Percentiles rank a stretch among this genome's conserved stretches.
Evolutionary conservation across 2,329 filamentous ascomycete genomes (phyloP).

Genomic region (Nemania sp.): DNA sequence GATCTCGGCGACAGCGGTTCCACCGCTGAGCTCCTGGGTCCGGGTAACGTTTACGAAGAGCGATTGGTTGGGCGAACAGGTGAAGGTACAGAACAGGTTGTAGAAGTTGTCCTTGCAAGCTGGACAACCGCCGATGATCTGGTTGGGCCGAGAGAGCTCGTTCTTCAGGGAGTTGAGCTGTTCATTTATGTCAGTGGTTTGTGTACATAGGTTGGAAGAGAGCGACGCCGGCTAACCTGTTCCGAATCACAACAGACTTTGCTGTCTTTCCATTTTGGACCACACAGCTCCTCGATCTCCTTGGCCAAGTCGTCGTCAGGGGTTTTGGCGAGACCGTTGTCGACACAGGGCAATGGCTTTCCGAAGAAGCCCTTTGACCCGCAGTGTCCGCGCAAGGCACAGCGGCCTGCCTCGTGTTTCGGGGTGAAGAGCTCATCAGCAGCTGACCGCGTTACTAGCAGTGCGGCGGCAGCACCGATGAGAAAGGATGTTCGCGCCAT

Average conservation of each 20-base stretch:
- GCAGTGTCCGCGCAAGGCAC: constrained; percentile 88
- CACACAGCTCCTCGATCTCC: constrained; percentile 83
- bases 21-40: constrained; percentile 63
- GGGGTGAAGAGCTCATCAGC: constrained; percentile 48
- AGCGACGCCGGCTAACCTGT: constrained; percentile 58
- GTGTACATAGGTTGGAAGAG: neutral
- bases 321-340: constrained; percentile 80
- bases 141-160: constrained; percentile 84
- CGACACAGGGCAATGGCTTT: constrained; percentile 85
- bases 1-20: constrained; percentile 75
- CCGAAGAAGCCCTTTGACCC: constrained; percentile 90
- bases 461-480: constrained; percentile 38
- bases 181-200: constrained; percentile 20
- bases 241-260: constrained; percentile 83
- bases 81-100: constrained; percentile 97
- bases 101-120: constrained; percentile 99
- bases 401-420: constrained; percentile 84
- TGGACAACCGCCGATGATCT: constrained; percentile 89
- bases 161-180: constrained; percentile 78
- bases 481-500: constrained; percentile 46
- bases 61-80: constrained; percentile 95
- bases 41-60: constrained; percentile 91
- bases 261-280: constrained; percentile 79
- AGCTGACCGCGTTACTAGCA: constrained; percentile 40
- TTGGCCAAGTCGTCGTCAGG: constrained; percentile 73